Evolutionary conservation across 495 filamentous ascomycete species (phyloP), one percentile per base, ranked within the genome.

Genomic region (Pyronema omphalodes): DNA sequence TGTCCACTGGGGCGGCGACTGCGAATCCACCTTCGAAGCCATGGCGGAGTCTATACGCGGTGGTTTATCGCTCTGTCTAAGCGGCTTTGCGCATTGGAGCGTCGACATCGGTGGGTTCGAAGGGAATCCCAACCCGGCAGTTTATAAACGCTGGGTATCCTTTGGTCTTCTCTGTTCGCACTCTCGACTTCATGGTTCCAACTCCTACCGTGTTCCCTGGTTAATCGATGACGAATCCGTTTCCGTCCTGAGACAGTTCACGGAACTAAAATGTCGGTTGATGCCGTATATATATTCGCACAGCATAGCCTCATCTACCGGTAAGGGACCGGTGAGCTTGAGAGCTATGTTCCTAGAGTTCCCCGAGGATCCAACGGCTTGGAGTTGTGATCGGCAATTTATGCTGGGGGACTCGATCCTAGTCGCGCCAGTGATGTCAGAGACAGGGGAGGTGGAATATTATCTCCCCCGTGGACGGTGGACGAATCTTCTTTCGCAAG

Each of bases 111-210:
- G 81, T 37, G 82, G 81, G 11, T 86, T 84, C 59, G 81, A 84
- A 59, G 82, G 81, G 1, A 74, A 70, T 7, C 81, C 81, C 6
- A 71, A 75, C 6, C 76, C 81, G 0, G 77, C 76, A 62, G 74
- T 86, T 55, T 86, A 86, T 64, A 86, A 86, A 64, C 76, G 82
- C 37, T 86, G 81, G 81, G 79, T 84, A 6, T 79, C 80, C 4
- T 83, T 84, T 56, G 80, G 82, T 0, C 71, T 84, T 0, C 63
- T 86, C 12, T 83, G 77, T 57, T 76, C 76, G 0, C 81, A 84
- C 63, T 80, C 75, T 37, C 75, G 81, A 3, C 70, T 86, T 3
- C 81, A 84, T 63, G 82, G 81, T 0, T 74, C 71, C 19, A 75
- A 72, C 29, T 78, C 75, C 9, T 84, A 82, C 68, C 78, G 80